A percentile compares a stretch with the other conserved stretches of the same genome.
These are phyloP conservation scores for Eimeria sp. DNA, from an alignment of 169 alveolate genomes.

Conservation along the genomic window DNA sequence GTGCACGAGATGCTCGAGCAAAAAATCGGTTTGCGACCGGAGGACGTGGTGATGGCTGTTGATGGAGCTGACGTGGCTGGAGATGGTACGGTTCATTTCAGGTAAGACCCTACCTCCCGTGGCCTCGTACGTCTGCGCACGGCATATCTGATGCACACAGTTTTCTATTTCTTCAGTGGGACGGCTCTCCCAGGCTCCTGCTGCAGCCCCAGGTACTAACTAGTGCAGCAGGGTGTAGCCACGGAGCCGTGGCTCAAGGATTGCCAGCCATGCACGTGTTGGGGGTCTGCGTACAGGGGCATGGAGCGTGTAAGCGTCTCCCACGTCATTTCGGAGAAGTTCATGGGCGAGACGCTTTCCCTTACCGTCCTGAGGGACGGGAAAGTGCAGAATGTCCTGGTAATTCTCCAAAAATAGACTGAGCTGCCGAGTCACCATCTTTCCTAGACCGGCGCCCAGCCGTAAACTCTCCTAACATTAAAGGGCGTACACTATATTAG, in stretches of 20 bases:
- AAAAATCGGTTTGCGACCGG: conserved; percentile 69
- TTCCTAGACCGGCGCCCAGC: background rate
- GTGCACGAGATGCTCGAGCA: conserved; percentile 20
- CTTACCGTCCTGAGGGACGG: conserved; percentile 85
- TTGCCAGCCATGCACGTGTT: background rate
- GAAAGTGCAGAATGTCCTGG: conserved; percentile 82
- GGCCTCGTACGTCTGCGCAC: background rate
- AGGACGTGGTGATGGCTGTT: conserved; percentile 89
- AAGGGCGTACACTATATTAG: background rate
- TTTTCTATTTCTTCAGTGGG: background rate
- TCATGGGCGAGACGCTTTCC: conserved; percentile 87
- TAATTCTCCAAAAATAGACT: conserved; percentile 16
- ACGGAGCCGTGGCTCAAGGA: background rate
- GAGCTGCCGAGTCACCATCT: background rate
- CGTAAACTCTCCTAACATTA: background rate
- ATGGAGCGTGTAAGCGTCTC: conserved; percentile 89
- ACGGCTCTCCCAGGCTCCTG: background rate
- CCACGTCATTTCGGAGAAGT: conserved; percentile 86
- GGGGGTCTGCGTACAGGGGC: conserved; percentile 77
- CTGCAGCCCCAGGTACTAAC: no score
- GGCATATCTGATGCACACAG: background rate
- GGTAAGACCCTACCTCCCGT: conserved; percentile 83
- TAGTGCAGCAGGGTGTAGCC: no score
- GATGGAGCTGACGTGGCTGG: conserved; percentile 91
- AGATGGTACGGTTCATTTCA: conserved; percentile 91